Evolutionary conservation across 192 early-diverging fungal genomes (phyloP).

Genomic region (Chytriomyces confervae): DNA sequence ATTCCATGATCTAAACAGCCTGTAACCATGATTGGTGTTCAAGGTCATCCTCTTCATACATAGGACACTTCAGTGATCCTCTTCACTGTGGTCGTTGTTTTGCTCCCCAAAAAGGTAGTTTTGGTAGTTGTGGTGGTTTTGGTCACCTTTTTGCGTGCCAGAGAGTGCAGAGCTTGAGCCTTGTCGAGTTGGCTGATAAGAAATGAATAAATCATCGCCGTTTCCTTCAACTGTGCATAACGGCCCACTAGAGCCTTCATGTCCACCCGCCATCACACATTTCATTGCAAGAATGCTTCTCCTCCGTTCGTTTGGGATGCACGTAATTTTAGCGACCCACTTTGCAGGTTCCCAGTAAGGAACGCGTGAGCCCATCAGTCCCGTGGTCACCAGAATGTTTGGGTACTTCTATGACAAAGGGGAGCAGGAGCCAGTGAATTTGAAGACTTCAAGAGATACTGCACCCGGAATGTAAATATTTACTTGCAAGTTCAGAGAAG

Average conservation of each 20-base stretch:
- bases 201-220: constrained; percentile 48
- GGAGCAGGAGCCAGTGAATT: no score
- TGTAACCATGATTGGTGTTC: no score
- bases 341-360: constrained; percentile 84
- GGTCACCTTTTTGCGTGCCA: neutral
- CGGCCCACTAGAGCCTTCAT: constrained; percentile 48
- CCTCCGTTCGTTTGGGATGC: neutral
- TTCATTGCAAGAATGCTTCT: constrained; percentile 14
- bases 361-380: constrained; percentile 85
- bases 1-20: no score
- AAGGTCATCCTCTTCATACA: no score
- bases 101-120: neutral
- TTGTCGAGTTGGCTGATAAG: constrained; percentile 27
- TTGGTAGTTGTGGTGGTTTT: neutral
- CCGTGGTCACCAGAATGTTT: constrained; percentile 60
- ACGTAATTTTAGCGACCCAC: constrained; percentile 80
- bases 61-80: no score
- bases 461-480: no score
- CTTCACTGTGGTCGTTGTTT: no score
- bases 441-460: no score
- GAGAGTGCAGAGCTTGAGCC: neutral
- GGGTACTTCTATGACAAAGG: no score
- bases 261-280: constrained; percentile 39
- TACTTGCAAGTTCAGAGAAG: no score
- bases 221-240: constrained; percentile 47